Evolutionary conservation across 495 filamentous ascomycete species (phyloP).

Genomic region (Hypomontagnella monticulosa): DNA sequence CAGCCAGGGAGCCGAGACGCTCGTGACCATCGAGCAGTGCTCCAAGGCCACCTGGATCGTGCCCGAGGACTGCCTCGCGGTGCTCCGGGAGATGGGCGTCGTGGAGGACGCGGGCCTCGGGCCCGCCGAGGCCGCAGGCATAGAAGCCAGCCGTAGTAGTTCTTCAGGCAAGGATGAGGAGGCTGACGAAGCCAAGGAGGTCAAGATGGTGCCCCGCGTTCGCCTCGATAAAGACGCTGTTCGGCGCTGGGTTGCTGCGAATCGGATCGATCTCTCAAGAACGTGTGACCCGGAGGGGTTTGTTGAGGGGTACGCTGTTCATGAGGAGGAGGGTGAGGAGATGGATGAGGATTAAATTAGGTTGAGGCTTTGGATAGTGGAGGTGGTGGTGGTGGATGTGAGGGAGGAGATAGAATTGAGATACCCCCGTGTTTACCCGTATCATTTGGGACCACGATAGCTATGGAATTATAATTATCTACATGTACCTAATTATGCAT

Average conservation of each 20-base stretch:
- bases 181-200: conserved; percentile 22
- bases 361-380: background rate
- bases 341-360: conserved; percentile 32
- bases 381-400: background rate
- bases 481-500: no score
- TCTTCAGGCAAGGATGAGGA: conserved; percentile 35
- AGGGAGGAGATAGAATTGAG: background rate
- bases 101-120: conserved; percentile 66
- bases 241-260: conserved; percentile 60
- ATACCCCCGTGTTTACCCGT: background rate
- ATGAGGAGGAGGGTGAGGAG: conserved; percentile 41
- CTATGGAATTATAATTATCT: no score
- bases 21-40: conserved; percentile 54
- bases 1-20: conserved; percentile 36
- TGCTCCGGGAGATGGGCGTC: conserved; percentile 80
- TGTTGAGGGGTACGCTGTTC: conserved; percentile 58
- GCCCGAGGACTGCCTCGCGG: conserved; percentile 81
- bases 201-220: conserved; percentile 48
- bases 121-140: conserved; percentile 50
- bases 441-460: no score
- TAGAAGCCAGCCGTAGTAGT: conserved; percentile 2
- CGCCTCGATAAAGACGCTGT: conserved; percentile 65
- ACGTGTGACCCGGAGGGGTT: conserved; percentile 68
- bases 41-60: conserved; percentile 76
- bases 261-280: conserved; percentile 56